Percentiles rank a stretch among this genome's conserved stretches.
Conservation (phyloP, 2,329 filamentous ascomycete genomes). For the Diplocarpon rosae region DNA sequence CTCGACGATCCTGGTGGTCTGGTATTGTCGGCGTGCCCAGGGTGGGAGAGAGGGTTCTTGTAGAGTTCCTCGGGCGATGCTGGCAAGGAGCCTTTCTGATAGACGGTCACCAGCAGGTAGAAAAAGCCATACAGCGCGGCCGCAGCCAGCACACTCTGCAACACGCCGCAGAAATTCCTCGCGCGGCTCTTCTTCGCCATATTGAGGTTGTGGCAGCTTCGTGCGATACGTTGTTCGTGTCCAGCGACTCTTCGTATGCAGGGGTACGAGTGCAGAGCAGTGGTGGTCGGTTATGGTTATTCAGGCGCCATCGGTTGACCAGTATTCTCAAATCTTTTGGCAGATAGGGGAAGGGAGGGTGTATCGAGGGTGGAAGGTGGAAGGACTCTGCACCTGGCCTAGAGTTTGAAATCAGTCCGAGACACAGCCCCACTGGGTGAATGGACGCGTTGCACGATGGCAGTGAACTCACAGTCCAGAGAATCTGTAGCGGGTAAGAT, state of each 20-base stretch:
- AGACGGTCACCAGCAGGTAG: conserved; percentile 20
- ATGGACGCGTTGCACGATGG: too few relatives aligned
- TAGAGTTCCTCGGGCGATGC: conserved; percentile 22
- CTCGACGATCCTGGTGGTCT: conserved; percentile 9
- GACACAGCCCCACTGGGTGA: too few relatives aligned
- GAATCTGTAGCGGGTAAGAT: too few relatives aligned
- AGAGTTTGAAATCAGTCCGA: too few relatives aligned
- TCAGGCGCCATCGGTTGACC: conserved; percentile 14
- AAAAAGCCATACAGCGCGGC: conserved; percentile 21
- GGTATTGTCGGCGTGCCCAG: conserved; percentile 1
- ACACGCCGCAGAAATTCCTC: conserved; percentile 20
- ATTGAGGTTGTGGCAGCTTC: conserved; percentile 2
- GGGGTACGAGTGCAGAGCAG: background rate
- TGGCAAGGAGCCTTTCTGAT: conserved; percentile 21
- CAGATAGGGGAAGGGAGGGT: background rate
- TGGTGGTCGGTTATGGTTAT: conserved; percentile 5
- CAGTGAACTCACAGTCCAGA: too few relatives aligned
- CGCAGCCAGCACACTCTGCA: conserved; percentile 24
- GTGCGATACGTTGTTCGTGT: background rate
- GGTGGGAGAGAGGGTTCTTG: conserved; percentile 14
- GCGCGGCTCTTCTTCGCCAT: conserved; percentile 24
- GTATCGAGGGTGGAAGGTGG: background rate
- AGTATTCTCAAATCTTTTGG: background rate
- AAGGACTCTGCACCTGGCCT: background rate
- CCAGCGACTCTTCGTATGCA: background rate